Conservation (phyloP, 2,329 filamentous ascomycete species). For the Paraphaeosphaeria minitans region DNA sequence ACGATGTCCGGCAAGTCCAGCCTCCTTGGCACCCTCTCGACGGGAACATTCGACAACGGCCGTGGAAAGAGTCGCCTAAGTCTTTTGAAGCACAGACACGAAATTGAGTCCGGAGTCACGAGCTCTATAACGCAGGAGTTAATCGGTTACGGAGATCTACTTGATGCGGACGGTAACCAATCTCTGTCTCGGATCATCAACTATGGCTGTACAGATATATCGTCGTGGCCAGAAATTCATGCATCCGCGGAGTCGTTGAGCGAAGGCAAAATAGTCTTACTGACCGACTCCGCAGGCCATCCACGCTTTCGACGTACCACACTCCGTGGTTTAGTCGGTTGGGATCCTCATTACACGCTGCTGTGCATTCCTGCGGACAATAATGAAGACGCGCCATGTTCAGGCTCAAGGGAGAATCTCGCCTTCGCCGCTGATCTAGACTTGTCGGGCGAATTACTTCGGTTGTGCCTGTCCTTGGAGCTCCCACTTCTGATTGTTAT, state of each 20-base stretch:
- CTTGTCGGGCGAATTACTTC: conserved; percentile 78
- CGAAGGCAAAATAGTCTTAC: conserved; percentile 77
- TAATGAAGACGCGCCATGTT: conserved; percentile 57
- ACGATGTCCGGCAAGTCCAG: conserved; percentile 94
- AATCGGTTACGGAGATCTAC: conserved; percentile 70
- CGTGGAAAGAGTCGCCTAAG: conserved; percentile 87
- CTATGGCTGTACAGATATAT: conserved; percentile 83
- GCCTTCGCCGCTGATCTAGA: conserved; percentile 66
- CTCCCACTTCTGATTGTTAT: conserved; percentile 81
- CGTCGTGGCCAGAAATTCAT: conserved; percentile 95
- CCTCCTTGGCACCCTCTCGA: conserved; percentile 84
- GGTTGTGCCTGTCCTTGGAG: conserved; percentile 80
- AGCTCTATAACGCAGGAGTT: conserved; percentile 95
- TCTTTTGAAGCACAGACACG: conserved; percentile 89
- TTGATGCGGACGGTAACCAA: conserved; percentile 16
- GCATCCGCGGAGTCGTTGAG: conserved; percentile 72
- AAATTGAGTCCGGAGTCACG: conserved; percentile 88
- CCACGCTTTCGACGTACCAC: conserved; percentile 88
- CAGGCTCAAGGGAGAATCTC: conserved; percentile 58
- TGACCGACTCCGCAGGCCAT: conserved; percentile 91
- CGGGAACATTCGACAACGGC: conserved; percentile 87
- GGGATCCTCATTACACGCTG: conserved; percentile 92
- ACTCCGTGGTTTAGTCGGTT: conserved; percentile 86
- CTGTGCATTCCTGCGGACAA: conserved; percentile 86
- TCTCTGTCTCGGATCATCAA: conserved; percentile 66